Base-by-base conservation (phyloP, 2,329 filamentous ascomycete species). In the Trematosphaeria pertusa region DNA sequence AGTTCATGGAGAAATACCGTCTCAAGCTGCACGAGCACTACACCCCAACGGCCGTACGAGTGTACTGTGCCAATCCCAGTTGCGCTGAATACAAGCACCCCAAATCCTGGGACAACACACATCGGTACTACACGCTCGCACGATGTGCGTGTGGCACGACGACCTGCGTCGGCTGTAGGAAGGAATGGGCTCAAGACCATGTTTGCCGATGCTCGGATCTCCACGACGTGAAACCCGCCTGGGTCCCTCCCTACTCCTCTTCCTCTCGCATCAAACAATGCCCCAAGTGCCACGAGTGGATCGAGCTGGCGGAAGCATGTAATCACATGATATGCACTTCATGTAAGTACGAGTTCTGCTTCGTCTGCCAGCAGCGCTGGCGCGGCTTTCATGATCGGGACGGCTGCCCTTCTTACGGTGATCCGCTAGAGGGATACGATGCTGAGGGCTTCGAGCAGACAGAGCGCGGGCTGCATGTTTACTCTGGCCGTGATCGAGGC, bases 261-360 rank as follows among this genome's bases (percentile, higher is more conserved):
- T 35, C 35, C 17, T 53, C 42, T 30, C 54, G 54, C 5, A 49
- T 43, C 21, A 59, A 59, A 20, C 47, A 21, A 12, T 59, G 54
- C 42, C 54, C 54, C 1, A 24, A 24, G 2, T 53, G 56, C 28
- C 33, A 24, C 11, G 24, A 36, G 3, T 51, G 50, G 48, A 50
- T 57, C 32, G 41, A 59, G 33, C 49, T 42, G n/a, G 28, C 37
- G 7, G 48, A 55, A 9, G 51, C 51, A 4, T 59, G 54, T 21
- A 57, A 57, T 32, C 51, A 55, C 10, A 51, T 57, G 54, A 33
- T 18, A 6, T 59, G 48, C 14, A 12, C n/a, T 4, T 18, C 33
- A 18, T 55, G 54, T 15, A 39, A n/a, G 9, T 15, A 41, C 17
- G 5, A 51, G 4, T 59, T 55, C 43, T 59, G 54, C 30, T 57